Evolutionary conservation across 441 rosid species (phyloP), one percentile per base, ranked within the genome.

Genomic region (Aquilaria agallochum): DNA sequence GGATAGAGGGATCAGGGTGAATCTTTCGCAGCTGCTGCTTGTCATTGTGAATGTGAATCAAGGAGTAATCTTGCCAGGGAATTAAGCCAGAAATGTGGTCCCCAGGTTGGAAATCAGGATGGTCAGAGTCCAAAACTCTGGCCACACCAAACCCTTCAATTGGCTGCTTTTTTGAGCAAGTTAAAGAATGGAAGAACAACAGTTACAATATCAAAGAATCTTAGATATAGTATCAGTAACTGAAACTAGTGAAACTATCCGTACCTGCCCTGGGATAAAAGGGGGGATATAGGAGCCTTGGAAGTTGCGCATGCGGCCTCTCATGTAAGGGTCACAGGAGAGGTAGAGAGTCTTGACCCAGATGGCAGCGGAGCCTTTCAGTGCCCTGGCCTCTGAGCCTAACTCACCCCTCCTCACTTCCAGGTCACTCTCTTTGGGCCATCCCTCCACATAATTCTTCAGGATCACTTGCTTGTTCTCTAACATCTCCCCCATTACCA

Each of bases 51-150:
- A 40, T 40, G 45, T 56, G 66, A 56, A 84, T 75, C 77, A 88
- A 68, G 78, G 83, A 88, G 76, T 84, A 91, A n/a, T 89, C 89
- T 72, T 91, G 94, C 97, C 97, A 91, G 49, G 87, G 80, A 58
- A 79, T 83, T 0, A 85, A 9, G 67, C 90, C 94, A 0, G 78
- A 55, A 64, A 91, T 58, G 14, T 83, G 42, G 50, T 91, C 92
- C 0, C 94, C 96, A 2, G 86, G 78, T 71, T 74, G 65, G 77
- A 78, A 82, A 45, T 75, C 68, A 6, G 76, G 74, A 42, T 77
- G 74, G 67, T 86, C 86, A 30, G 97, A 88, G 68, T 82, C 85
- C 64, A 91, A 60, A 52, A 91, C 94, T 60, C 63, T 79, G 12
- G 88, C 81, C 52, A 91, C 66, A 11, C 96, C 97, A 42, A 85